Percentiles rank a stretch among this genome's conserved stretches.
These are phyloP conservation scores for Aspergillus japonicus DNA, from an alignment of 2,329 filamentous ascomycete species.

Conservation along the genomic window DNA sequence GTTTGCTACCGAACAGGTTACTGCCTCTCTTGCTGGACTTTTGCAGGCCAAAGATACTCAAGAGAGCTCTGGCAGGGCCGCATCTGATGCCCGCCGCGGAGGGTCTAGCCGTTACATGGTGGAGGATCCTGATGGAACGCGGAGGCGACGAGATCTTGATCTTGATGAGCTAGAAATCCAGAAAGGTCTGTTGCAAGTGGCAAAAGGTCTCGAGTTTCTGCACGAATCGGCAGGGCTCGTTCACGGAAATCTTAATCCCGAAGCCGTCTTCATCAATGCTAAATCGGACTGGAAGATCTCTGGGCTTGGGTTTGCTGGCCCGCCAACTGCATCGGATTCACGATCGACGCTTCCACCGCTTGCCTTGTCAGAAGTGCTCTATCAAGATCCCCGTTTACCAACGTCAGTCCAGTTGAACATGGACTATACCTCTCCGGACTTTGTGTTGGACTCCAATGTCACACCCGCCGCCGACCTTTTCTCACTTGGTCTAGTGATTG, in stretches of 20 bases:
- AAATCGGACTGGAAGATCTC: constrained; percentile 99
- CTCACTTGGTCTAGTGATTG: constrained; percentile 81
- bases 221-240: constrained; percentile 93
- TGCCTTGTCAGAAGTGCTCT: constrained; percentile 77
- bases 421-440: constrained; percentile 93
- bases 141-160: constrained; percentile 76
- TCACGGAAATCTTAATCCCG: constrained; percentile 90
- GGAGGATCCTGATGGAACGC: constrained; percentile 72
- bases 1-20: constrained; percentile 91
- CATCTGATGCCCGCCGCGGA: constrained; percentile 51
- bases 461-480: constrained; percentile 88
- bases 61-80: constrained; percentile 63
- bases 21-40: constrained; percentile 78
- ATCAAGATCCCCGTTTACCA: constrained; percentile 81
- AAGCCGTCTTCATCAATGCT: constrained; percentile 88
- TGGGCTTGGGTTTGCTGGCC: constrained; percentile 85
- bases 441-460: constrained; percentile 86
- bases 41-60: constrained; percentile 87
- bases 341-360: constrained; percentile 76
- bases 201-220: constrained; percentile 89
- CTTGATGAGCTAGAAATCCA: constrained; percentile 97
- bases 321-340: constrained; percentile 71
- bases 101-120: constrained; percentile 76
- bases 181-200: constrained; percentile 89
- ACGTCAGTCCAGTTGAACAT: constrained; percentile 81